phyloP scores from a whole-genome alignment of 2,329 filamentous ascomycete genomes.

The Aspergillus piperis region DNA sequence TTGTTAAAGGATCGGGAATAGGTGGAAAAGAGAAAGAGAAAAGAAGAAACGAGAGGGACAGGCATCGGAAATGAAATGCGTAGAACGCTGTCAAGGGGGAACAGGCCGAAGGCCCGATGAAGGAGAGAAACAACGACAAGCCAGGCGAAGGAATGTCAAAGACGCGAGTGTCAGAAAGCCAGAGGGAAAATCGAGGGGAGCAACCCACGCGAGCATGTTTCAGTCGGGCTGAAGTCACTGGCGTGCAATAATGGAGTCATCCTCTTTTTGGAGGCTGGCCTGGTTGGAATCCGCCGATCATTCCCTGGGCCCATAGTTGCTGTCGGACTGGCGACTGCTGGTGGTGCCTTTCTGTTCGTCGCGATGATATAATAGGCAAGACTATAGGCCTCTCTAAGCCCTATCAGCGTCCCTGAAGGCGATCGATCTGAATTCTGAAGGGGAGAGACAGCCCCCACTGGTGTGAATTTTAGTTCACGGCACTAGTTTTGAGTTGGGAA shows the following conservation, averaged over 20 bases:
- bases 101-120: background rate
- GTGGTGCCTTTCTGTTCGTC: background rate
- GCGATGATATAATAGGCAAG: background rate
- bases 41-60: background rate
- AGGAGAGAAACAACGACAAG: background rate
- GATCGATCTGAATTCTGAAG: background rate
- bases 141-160: conserved; percentile 1
- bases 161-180: conserved; percentile 5
- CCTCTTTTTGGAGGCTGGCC: background rate
- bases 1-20: background rate
- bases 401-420: background rate
- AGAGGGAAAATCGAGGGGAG: background rate
- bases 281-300: conserved; percentile 9
- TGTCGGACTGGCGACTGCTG: background rate
- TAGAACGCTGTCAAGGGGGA: background rate
- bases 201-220: conserved; percentile 3
- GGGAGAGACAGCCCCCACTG: background rate
- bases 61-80: background rate
- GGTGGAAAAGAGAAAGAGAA: background rate
- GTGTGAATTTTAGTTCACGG: background rate
- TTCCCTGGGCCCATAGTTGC: conserved; percentile 5
- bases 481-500: background rate
- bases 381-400: background rate
- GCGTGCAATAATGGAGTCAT: conserved; percentile 3
- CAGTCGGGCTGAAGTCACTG: background rate